Base-by-base conservation (phyloP, 179 eudicot genomes). In the Spinacia oleracea region DNA sequence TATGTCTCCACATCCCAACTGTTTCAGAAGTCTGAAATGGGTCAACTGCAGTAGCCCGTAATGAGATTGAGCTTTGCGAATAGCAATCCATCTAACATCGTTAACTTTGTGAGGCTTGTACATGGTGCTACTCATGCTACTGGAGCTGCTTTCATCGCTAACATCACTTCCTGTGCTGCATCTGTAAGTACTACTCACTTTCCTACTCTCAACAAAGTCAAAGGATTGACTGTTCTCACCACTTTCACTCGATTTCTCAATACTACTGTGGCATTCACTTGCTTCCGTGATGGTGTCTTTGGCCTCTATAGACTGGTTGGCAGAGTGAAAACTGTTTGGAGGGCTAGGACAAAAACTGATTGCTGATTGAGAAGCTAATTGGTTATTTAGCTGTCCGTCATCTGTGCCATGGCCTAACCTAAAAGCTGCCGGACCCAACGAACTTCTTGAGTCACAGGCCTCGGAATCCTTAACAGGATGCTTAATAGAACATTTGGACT, bases 61-160 rank as follows among this genome's bases (percentile, higher is more conserved):
- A 40, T 82, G 89, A 38, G 92, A 85, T 79, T 85, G 84, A 63
- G 91, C 87, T 59, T 80, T 89, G 73, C 88, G 87, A 38, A 93
- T 89, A 1, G 98, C 97, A 81, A 91, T 88, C 98, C 98, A 93
- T 77, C 94, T 86, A 1, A 79, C 78, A 72, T 93, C 98, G 67
- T 93, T 92, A 8, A 89, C 90, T 83, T 89, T 90, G 85, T 91
- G 98, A 76, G 98, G 98, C 76, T 93, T 93, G 79, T 89, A 89
- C 78, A 84, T 77, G 23, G 91, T 77, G 51, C 84, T 86, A 77
- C 84, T 85, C 23, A 87, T 85, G 82, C 91, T 87, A 80, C 95
- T 89, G 1, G 92, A 86, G 84, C 97, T 92, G 80, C 97, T 93
- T 78, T 90, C 98, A 43, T 92, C 98, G 34, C 97, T 93, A 12